Evolutionary conservation across 1,139 yeast species (phyloP).

Genomic region (Arxiozyma bovina): DNA sequence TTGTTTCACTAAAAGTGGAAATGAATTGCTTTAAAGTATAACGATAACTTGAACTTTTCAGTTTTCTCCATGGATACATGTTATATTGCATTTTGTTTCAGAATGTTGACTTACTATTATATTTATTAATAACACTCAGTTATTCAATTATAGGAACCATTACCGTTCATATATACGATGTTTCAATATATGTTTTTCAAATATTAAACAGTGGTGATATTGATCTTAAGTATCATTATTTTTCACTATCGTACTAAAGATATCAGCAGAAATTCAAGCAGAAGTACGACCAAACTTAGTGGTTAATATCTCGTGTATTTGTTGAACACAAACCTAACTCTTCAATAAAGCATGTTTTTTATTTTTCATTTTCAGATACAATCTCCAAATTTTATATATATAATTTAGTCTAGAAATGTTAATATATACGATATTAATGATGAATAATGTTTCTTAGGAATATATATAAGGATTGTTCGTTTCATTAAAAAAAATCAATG

Average conservation of each 20-base stretch:
- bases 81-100: neutral
- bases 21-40: neutral
- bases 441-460: neutral
- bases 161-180: too few species aligned
- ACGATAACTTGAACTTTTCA: neutral
- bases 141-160: neutral
- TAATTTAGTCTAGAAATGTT: too few species aligned
- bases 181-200: too few species aligned
- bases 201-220: too few species aligned
- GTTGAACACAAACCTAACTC: neutral
- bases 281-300: too few species aligned
- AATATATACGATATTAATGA: too few species aligned
- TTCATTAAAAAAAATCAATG: neutral
- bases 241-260: neutral
- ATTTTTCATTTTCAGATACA: neutral
- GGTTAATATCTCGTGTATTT: neutral
- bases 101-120: too few species aligned
- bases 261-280: neutral
- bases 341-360: neutral
- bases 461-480: neutral
- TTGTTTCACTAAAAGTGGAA: neutral
- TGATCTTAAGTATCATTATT: neutral
- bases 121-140: neutral
- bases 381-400: too few species aligned
- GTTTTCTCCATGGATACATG: neutral